Percentiles rank a stretch among this genome's conserved stretches.
phyloP scores from a whole-genome alignment of 306 rosid genomes.

The Rosa chinensis region DNA sequence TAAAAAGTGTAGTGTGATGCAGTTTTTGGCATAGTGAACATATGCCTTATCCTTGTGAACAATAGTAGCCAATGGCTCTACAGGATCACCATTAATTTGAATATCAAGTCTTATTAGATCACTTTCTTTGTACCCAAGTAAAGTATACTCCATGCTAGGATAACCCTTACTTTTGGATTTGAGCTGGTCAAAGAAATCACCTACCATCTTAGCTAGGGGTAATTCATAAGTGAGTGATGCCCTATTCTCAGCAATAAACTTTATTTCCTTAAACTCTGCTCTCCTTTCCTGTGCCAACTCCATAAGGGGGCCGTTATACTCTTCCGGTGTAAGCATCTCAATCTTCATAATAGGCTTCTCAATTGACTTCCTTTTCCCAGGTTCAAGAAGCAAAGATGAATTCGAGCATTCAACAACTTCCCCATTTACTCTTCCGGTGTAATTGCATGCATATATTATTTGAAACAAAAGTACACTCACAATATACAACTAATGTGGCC shows the following conservation, averaged over 20 bases:
- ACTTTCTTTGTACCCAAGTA: slow-evolving; percentile 71
- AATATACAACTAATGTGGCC: no score
- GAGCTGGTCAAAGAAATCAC: slow-evolving; percentile 95
- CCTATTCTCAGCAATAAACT: slow-evolving; percentile 78
- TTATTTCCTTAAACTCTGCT: slow-evolving; percentile 86
- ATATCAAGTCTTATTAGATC: slow-evolving; percentile 82
- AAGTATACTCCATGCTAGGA: slow-evolving; percentile 90
- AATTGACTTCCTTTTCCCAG: slow-evolving; percentile 65
- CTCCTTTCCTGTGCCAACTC: slow-evolving; percentile 95
- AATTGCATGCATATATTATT: no score
- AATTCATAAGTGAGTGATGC: slow-evolving; percentile 72
- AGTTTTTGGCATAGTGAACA: no score
- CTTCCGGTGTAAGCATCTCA: slow-evolving; percentile 91
- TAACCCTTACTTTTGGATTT: slow-evolving; percentile 96
- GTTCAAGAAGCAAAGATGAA: slow-evolving; percentile 78
- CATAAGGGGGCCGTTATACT: slow-evolving; percentile 84
- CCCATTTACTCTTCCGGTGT: slow-evolving; percentile 35
- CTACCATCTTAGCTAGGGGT: slow-evolving; percentile 86
- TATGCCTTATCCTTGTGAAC: slow-evolving; percentile 89
- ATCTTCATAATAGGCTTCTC: slow-evolving; percentile 90
- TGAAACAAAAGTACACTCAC: no score
- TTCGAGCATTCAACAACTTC: slow-evolving; percentile 83
- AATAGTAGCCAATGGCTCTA: slow-evolving; percentile 87
- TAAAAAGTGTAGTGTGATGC: no score
- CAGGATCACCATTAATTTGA: slow-evolving; percentile 74